phyloP scores from a whole-genome alignment of 495 filamentous ascomycete genomes.

The Aspergillus homomorphus region DNA sequence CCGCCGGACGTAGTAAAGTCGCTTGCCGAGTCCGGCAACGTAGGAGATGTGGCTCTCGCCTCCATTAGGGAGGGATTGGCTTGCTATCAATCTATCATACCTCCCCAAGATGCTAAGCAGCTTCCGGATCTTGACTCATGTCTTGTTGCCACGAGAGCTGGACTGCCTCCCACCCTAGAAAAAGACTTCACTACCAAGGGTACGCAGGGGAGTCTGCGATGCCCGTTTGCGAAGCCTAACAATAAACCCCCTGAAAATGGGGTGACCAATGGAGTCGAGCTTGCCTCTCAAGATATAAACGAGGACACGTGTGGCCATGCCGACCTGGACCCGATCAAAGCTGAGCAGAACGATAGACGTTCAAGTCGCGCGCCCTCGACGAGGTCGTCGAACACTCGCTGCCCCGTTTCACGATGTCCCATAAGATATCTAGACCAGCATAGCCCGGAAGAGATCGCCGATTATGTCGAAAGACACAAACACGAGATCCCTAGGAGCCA shows the following conservation, averaged over 20 bases:
- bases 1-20: slow-evolving; percentile 45
- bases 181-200: slow-evolving; percentile 47
- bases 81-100: slow-evolving; percentile 38
- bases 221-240: slow-evolving; percentile 44
- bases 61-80: slow-evolving; percentile 41
- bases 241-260: slow-evolving; percentile 29
- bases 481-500: slow-evolving; percentile 89
- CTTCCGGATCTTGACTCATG: slow-evolving; percentile 28
- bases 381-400: slow-evolving; percentile 55
- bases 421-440: slow-evolving; percentile 88
- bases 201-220: slow-evolving; percentile 41
- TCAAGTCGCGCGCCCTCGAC: slow-evolving; percentile 38
- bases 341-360: slow-evolving; percentile 39
- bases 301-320: slow-evolving; percentile 36
- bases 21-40: slow-evolving; percentile 41
- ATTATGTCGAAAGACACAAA: slow-evolving; percentile 88
- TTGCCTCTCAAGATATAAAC: slow-evolving; percentile 29
- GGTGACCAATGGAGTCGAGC: slow-evolving; percentile 21
- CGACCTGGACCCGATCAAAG: slow-evolving; percentile 45
- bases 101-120: slow-evolving; percentile 22
- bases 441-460: slow-evolving; percentile 83
- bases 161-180: slow-evolving; percentile 34
- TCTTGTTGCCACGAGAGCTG: slow-evolving; percentile 38
- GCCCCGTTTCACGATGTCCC: slow-evolving; percentile 82
- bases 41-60: slow-evolving; percentile 39